A percentile compares a stretch with the other conserved stretches of the same genome.
Evolutionary conservation across 345 rosid species (phyloP).

Genomic region (Turnera subulata): DNA sequence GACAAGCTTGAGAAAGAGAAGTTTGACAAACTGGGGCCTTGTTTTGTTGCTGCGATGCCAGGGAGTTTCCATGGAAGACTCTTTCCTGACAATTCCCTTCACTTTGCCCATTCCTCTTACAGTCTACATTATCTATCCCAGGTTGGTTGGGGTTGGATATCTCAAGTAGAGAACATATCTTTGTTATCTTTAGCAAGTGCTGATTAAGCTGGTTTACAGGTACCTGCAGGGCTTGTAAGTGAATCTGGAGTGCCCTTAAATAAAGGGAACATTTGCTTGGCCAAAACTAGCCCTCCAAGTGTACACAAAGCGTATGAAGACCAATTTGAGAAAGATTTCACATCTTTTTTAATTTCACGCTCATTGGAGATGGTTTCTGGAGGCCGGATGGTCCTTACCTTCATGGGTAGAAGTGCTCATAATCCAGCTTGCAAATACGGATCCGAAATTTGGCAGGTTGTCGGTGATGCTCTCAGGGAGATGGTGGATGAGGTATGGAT

Average conservation of each 20-base stretch:
- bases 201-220: too few relatives aligned
- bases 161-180: too few relatives aligned
- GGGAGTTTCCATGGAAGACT: constrained; percentile 24
- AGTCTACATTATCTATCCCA: constrained; percentile 19
- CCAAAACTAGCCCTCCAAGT: constrained; percentile 19
- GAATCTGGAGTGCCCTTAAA: too few relatives aligned
- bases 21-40: constrained; percentile 1
- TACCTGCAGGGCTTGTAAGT: too few relatives aligned
- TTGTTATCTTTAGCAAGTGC: too few relatives aligned
- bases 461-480: constrained; percentile 10
- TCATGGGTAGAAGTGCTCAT: constrained; percentile 7
- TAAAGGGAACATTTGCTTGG: too few relatives aligned
- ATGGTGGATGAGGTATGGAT: constrained; percentile 29
- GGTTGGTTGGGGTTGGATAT: constrained; percentile 4
- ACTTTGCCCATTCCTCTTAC: constrained; percentile 21
- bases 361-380: constrained; percentile 23
- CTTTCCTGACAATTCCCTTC: constrained; percentile 15
- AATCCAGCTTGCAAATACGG: neutral
- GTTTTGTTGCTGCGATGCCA: constrained; percentile 18
- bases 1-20: constrained; percentile 6
- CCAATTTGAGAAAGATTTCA: constrained; percentile 24
- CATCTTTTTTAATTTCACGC: constrained; percentile 12
- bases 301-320: constrained; percentile 23
- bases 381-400: constrained; percentile 21
- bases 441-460: constrained; percentile 13